phyloP scores from a whole-genome alignment of 768 basidiomycete genomes.

The Paxillus involutus region DNA sequence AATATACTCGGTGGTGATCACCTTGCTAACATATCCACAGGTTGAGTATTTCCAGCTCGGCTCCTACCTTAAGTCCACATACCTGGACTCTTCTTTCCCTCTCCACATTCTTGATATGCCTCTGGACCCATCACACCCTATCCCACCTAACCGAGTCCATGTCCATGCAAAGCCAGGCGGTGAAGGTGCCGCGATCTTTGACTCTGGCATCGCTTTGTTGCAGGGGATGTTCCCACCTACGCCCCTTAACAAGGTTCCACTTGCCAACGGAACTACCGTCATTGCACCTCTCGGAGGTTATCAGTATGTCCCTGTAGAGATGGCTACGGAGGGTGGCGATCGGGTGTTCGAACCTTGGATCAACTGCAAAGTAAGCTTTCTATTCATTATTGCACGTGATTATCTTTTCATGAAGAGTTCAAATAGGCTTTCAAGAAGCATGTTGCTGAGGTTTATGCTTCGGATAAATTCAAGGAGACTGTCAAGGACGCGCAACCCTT shows the following conservation, averaged over 20 bases:
- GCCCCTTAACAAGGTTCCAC: slow-evolving; percentile 60
- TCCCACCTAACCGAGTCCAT: slow-evolving; percentile 68
- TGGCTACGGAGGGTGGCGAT: slow-evolving; percentile 47
- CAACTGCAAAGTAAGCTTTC: slow-evolving; percentile 47
- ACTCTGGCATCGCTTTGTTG: slow-evolving; percentile 77
- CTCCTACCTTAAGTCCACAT: slow-evolving; percentile 55
- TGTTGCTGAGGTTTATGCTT: slow-evolving; percentile 59
- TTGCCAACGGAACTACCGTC: slow-evolving; percentile 76
- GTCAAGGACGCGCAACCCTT: slow-evolving; percentile 59
- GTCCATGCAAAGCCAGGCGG: slow-evolving; percentile 80
- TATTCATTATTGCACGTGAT: slow-evolving; percentile 39
- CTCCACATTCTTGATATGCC: slow-evolving; percentile 70
- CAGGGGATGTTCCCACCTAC: slow-evolving; percentile 86
- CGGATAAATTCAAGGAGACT: slow-evolving; percentile 61
- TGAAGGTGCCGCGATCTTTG: slow-evolving; percentile 80
- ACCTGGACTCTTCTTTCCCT: slow-evolving; percentile 64
- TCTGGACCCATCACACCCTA: slow-evolving; percentile 52
- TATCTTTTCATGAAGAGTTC: slow-evolving; percentile 3
- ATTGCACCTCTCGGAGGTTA: slow-evolving; percentile 80
- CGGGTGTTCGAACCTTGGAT: slow-evolving; percentile 81
- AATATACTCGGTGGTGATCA: background rate
- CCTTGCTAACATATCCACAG: slow-evolving; percentile 34
- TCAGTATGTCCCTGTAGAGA: slow-evolving; percentile 83
- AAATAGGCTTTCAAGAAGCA: slow-evolving; percentile 65
- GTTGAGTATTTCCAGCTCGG: slow-evolving; percentile 70